A percentile compares a stretch with the other conserved stretches of the same genome.
Conservation (phyloP, 495 filamentous ascomycete genomes). For the Pseudoneurospora amorphoporcata region DNA sequence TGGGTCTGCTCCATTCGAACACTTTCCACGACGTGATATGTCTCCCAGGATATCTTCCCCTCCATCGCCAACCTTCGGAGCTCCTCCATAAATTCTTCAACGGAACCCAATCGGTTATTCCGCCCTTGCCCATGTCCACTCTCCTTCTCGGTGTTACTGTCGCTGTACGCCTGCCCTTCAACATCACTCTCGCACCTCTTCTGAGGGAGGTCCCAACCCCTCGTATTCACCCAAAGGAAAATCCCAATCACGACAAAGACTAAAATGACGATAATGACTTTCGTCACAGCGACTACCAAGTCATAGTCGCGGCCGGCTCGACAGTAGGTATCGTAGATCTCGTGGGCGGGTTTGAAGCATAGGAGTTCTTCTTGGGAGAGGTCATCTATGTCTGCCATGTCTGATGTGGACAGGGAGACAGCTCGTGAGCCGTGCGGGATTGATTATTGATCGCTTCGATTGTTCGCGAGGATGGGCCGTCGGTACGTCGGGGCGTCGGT, state of each 20-base stretch:
- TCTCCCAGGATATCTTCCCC: background rate
- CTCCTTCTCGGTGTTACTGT: too few species aligned
- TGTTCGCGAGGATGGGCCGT: background rate
- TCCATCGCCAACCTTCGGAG: background rate
- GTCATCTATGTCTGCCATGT: background rate
- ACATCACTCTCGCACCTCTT: background rate
- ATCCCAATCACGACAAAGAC: background rate
- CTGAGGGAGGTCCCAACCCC: background rate
- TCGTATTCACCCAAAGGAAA: background rate
- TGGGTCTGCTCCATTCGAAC: background rate
- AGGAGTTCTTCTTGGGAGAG: background rate
- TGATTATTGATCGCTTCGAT: too few species aligned
- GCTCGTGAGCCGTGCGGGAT: background rate
- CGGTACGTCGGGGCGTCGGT: background rate
- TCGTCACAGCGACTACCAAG: background rate
- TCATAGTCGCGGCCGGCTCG: background rate
- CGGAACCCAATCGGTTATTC: too few species aligned
- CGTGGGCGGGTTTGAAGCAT: background rate
- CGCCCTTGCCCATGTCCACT: too few species aligned
- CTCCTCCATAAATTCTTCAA: background rate
- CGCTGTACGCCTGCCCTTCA: background rate
- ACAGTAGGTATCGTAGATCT: background rate
- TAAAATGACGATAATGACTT: background rate
- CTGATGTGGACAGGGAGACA: background rate
- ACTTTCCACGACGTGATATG: background rate